Evolutionary conservation across 2,329 filamentous ascomycete species (phyloP).

Genomic region (Monosporascus cannonballus): DNA sequence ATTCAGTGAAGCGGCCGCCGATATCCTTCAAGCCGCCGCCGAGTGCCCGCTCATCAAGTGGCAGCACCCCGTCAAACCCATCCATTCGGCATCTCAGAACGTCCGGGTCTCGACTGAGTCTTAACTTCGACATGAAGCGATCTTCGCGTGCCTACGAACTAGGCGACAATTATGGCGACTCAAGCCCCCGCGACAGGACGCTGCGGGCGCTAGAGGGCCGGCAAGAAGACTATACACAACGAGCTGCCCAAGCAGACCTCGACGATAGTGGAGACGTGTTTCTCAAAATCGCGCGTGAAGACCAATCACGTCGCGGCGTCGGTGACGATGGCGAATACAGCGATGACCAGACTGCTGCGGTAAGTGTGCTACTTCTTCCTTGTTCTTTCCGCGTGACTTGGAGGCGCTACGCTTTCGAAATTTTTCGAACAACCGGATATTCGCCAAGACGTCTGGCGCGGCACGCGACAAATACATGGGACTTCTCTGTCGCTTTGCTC

Average conservation of each 20-base stretch:
- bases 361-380: constrained; percentile 30
- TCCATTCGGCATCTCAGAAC: constrained; percentile 52
- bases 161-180: constrained; percentile 36
- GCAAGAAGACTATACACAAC: constrained; percentile 29
- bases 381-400: too few relatives aligned
- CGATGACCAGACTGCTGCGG: constrained; percentile 36
- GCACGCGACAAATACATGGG: too few relatives aligned
- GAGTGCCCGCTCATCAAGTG: constrained; percentile 22
- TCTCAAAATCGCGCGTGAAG: constrained; percentile 52
- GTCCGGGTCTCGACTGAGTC: constrained; percentile 50
- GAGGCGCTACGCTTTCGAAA: too few relatives aligned
- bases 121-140: constrained; percentile 44
- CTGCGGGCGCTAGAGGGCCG: constrained; percentile 46
- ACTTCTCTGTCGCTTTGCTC: too few relatives aligned
- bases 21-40: constrained; percentile 43
- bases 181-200: constrained; percentile 42
- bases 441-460: too few relatives aligned
- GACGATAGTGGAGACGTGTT: constrained; percentile 56
- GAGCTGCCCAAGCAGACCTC: constrained; percentile 31
- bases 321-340: constrained; percentile 27
- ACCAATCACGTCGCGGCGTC: constrained; percentile 32
- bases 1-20: constrained; percentile 37
- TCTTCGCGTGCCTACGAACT: constrained; percentile 37
- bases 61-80: constrained; percentile 32
- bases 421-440: too few relatives aligned